Evolutionary conservation across 768 basidiomycete species (phyloP).

Genomic region (Crassisporium funariophilum): DNA sequence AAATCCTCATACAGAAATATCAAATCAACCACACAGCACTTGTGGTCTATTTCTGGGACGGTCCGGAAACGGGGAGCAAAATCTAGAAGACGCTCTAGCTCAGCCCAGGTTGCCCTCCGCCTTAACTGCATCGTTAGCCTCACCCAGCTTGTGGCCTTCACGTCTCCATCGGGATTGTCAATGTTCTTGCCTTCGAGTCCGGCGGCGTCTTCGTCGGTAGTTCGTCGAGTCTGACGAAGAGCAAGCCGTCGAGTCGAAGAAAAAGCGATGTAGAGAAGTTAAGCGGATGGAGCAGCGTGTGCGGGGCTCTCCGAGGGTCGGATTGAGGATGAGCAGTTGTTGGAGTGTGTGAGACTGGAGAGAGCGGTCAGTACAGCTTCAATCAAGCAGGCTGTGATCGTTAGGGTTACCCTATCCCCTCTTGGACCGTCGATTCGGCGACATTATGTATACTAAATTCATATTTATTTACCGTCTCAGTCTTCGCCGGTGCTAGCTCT

Average conservation of each 20-base stretch:
- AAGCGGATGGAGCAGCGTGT: slow-evolving; percentile 65
- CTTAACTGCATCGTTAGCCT: background rate
- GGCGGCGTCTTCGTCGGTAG: slow-evolving; percentile 11
- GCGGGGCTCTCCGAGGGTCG: slow-evolving; percentile 65
- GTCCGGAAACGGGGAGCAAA: slow-evolving; percentile 65
- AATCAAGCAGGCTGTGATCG: slow-evolving; percentile 91
- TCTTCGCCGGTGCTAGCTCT: slow-evolving; percentile 86
- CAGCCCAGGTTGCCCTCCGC: slow-evolving; percentile 10
- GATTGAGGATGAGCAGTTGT: slow-evolving; percentile 69
- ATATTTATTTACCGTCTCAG: slow-evolving; percentile 35
- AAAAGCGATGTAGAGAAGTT: slow-evolving; percentile 73
- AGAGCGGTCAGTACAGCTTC: slow-evolving; percentile 73
- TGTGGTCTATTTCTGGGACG: slow-evolving; percentile 90
- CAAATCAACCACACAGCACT: too few species aligned
- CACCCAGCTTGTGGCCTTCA: too few species aligned
- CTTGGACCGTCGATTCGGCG: background rate
- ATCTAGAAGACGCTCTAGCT: slow-evolving; percentile 48
- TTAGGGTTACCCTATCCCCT: slow-evolving; percentile 59
- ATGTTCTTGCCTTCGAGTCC: background rate
- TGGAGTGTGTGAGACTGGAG: slow-evolving; percentile 80
- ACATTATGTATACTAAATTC: slow-evolving; percentile 1
- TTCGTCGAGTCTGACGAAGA: slow-evolving; percentile 22
- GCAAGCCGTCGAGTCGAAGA: slow-evolving; percentile 68
- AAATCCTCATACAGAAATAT: slow-evolving; percentile 81
- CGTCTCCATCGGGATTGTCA: slow-evolving; percentile 1